Evolutionary conservation across 306 rosid genomes (phyloP).

Genomic region (Elaeagnus macrophylla): DNA sequence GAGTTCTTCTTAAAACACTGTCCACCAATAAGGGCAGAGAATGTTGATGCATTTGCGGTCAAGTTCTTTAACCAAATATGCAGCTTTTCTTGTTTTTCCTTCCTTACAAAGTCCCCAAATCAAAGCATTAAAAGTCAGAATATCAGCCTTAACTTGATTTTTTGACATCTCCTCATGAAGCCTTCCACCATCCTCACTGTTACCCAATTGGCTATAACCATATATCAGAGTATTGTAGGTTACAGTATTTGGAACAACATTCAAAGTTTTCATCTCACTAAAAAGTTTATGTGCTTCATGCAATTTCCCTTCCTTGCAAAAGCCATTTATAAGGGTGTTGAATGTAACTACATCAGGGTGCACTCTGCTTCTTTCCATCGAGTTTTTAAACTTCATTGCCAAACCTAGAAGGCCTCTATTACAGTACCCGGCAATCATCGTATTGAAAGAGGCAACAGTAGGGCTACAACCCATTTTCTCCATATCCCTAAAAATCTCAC

Average conservation of each 20-base stretch:
- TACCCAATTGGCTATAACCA: conserved; percentile 55
- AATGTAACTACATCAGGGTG: conserved; percentile 50
- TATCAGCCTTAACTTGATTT: conserved; percentile 50
- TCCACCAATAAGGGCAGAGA: conserved; percentile 63
- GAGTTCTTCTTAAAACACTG: conserved; percentile 54
- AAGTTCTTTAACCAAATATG: conserved; percentile 54
- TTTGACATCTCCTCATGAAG: conserved; percentile 68
- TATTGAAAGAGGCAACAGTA: conserved; percentile 50
- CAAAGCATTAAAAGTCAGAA: conserved; percentile 69
- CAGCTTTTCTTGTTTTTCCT: conserved; percentile 81
- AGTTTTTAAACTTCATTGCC: conserved; percentile 45
- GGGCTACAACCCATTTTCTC: conserved; percentile 60
- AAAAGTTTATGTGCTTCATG: conserved; percentile 58
- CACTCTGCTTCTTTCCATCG: conserved; percentile 49
- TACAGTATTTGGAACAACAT: conserved; percentile 51
- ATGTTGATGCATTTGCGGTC: conserved; percentile 68
- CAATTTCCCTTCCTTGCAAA: conserved; percentile 60
- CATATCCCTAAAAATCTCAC: conserved; percentile 46
- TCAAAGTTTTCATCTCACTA: conserved; percentile 50
- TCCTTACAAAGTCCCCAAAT: conserved; percentile 77
- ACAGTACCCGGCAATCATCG: conserved; percentile 66
- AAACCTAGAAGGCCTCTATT: conserved; percentile 48
- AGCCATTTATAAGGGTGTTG: conserved; percentile 59
- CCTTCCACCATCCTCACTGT: conserved; percentile 44
- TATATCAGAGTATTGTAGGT: conserved; percentile 68